Percentiles rank a stretch among this genome's conserved stretches.
Conservation (phyloP, 441 rosid genomes). For the Erodium texanum region DNA sequence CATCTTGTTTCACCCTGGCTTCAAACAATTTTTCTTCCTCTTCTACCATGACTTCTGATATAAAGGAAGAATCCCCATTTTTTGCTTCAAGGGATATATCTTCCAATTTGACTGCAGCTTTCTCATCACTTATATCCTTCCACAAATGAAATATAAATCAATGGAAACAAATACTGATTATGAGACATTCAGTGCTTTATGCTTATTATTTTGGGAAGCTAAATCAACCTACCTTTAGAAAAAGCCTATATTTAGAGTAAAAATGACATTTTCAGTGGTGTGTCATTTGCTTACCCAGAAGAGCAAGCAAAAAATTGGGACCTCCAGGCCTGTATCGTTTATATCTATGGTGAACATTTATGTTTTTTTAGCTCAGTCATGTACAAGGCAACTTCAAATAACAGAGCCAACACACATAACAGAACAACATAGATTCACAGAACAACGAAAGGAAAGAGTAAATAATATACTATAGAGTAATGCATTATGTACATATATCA, state of each 20-base stretch:
- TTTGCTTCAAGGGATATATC: conserved; percentile 25
- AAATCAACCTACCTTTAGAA: background rate
- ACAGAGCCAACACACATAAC: background rate
- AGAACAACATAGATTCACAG: background rate
- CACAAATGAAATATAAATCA: background rate
- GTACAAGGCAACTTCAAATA: background rate
- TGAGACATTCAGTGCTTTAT: background rate
- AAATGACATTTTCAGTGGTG: too few relatives aligned
- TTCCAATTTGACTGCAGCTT: conserved; percentile 25
- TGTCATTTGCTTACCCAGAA: background rate
- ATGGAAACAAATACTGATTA: background rate
- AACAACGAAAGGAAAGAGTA: background rate
- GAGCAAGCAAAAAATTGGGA: background rate
- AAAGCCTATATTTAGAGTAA: too few relatives aligned
- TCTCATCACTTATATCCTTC: conserved; percentile 46
- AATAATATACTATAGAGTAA: too few relatives aligned
- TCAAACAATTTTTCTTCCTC: conserved; percentile 61
- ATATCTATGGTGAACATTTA: background rate
- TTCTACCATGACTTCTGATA: conserved; percentile 46
- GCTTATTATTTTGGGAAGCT: background rate
- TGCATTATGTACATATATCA: too few relatives aligned
- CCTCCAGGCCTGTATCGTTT: background rate
- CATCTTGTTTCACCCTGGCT: conserved; percentile 41
- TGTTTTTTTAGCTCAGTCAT: background rate
- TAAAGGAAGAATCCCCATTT: conserved; percentile 43